Base-by-base conservation (phyloP, 176 grass and related monocot species). In the Cenchrus purpureus region DNA sequence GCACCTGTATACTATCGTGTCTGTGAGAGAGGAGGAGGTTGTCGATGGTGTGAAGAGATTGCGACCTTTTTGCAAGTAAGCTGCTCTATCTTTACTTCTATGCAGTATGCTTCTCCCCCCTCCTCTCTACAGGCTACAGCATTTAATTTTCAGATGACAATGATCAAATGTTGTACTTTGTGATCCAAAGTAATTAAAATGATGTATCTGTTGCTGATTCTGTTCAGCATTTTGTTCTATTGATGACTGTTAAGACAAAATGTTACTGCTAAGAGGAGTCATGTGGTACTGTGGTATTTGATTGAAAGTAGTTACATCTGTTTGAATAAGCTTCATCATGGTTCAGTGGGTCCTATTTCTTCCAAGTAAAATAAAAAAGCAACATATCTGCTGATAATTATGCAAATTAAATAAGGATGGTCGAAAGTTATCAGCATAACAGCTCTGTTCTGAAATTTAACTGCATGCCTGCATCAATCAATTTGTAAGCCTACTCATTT, bases 1-100 rank as follows among this genome's bases (percentile, higher is more conserved):
- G 87, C 52, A 76, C 65, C 31, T 86, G 80, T 87, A 86, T 74
- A 91, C 79, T 84, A 86, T 82, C 9, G 10, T 83, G 17, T 65
- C 58, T 63, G 59, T 25, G 81, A 9, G 14, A 57, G 70, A 14
- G 37, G 81, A 56, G 63, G 53, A 76, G 25, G 63, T 46, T 49
- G 69, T 37, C 60, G 75, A 54, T 68, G 74, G 60, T 32, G n/a
- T 7, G 12, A 70, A 22, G 75, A 63, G n/a, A 76, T 87, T 13
- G 25, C 62, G 80, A 84, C 85, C 87, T 87, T 9, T 91, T 87
- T 9, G 45, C 81, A 87, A 80, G 89, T 91, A 84, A 91, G 85
- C 80, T 84, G 50, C 51, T 78, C 43, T 29, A 56, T 87, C 62
- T 70, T 83, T 83, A 45, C 80, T 83, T 83, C 42, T 20, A 48